phyloP scores from a whole-genome alignment of 106 monocot species.

The Iris macrosiphon region DNA sequence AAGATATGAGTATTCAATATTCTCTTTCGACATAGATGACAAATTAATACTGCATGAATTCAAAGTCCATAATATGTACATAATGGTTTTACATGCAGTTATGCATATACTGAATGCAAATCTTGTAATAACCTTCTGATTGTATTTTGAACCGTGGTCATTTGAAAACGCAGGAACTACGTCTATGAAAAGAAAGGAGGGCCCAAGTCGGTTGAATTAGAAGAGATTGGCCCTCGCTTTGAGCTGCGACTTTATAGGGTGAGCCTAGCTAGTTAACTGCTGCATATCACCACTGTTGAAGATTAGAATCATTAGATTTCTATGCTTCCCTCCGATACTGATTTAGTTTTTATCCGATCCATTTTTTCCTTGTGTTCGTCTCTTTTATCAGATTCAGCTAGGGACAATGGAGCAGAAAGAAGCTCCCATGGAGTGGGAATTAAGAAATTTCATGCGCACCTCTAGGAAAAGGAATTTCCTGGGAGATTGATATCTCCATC shows the following conservation, averaged over 20 bases:
- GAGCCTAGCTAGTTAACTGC: neutral
- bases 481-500: no score
- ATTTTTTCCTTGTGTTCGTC: neutral
- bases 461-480: constrained; percentile 60
- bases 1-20: no score
- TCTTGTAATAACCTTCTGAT: no score
- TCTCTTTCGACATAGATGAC: no score
- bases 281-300: neutral
- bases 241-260: constrained; percentile 85
- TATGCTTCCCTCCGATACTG: neutral
- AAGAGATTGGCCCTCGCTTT: constrained; percentile 93
- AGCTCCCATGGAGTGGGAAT: constrained; percentile 73
- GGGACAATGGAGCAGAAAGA: constrained; percentile 88
- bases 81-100: no score
- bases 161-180: constrained; percentile 60
- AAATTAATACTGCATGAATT: no score
- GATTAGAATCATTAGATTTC: neutral
- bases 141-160: no score
- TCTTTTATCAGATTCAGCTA: constrained; percentile 50
- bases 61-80: no score
- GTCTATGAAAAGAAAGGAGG: constrained; percentile 85
- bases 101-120: no score
- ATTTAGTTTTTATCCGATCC: neutral
- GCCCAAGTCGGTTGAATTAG: constrained; percentile 81
- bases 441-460: constrained; percentile 79